Percentiles rank a stretch among this genome's conserved stretches.
Evolutionary conservation across 208 protist genomes (phyloP).

Genomic region (Balamuthia mandrillaris): DNA sequence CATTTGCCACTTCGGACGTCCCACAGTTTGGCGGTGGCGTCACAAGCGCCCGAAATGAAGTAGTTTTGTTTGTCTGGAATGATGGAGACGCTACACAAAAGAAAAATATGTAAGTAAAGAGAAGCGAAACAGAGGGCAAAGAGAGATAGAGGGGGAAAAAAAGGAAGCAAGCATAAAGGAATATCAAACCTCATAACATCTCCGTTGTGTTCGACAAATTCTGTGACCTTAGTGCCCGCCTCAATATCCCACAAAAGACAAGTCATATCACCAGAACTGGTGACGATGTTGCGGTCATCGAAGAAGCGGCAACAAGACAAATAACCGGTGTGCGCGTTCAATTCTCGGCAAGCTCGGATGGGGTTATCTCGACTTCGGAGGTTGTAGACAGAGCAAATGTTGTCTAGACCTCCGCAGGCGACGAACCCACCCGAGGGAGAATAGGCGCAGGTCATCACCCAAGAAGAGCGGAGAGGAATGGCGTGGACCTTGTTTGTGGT

Average conservation of each 20-base stretch:
- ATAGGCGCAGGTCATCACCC: slow-evolving; percentile 69
- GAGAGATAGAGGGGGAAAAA: not conserved
- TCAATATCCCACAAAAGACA: slow-evolving; percentile 80
- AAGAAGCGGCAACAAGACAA: slow-evolving; percentile 78
- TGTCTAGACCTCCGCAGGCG: slow-evolving; percentile 81
- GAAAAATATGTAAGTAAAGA: not conserved
- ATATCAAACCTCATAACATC: slow-evolving; percentile 75
- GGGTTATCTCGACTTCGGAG: slow-evolving; percentile 50
- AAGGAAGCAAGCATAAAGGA: not conserved
- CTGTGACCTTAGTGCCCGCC: slow-evolving; percentile 41
- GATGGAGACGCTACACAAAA: slow-evolving; percentile 46
- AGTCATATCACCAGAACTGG: slow-evolving; percentile 69
- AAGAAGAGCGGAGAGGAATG: slow-evolving; percentile 71
- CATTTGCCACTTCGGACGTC: slow-evolving; percentile 74
- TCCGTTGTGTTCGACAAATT: slow-evolving; percentile 78
- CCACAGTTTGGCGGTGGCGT: slow-evolving; percentile 79
- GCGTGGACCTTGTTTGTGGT: slow-evolving; percentile 73
- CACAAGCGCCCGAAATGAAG: slow-evolving; percentile 81
- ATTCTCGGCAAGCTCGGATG: slow-evolving; percentile 48
- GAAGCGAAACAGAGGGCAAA: not conserved
- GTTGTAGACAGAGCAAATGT: slow-evolving; percentile 77
- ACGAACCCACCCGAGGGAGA: slow-evolving; percentile 74
- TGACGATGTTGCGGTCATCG: slow-evolving; percentile 74
- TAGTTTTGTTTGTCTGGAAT: slow-evolving; percentile 64
- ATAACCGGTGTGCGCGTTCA: slow-evolving; percentile 69